Evolutionary conservation across 2,329 filamentous ascomycete genomes (phyloP).

Genomic region (Fusarium cyanostomum): DNA sequence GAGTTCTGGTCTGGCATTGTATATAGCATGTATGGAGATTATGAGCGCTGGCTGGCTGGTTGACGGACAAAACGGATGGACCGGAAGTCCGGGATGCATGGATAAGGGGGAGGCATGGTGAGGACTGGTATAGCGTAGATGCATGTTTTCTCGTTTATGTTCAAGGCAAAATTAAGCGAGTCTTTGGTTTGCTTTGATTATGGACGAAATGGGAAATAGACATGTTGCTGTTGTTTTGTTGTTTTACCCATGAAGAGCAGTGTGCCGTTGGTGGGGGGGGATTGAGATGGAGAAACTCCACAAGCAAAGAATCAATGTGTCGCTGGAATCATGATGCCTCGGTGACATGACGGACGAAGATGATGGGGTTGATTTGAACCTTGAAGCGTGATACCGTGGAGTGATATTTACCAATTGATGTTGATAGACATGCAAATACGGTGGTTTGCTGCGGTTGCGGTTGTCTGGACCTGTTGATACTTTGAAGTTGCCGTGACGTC

Average conservation of each 20-base stretch:
- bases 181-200: constrained; percentile 3
- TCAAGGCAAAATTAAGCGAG: neutral
- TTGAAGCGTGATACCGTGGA: neutral
- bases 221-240: neutral
- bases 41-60: constrained; percentile 8
- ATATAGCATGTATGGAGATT: constrained; percentile 28
- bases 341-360: neutral
- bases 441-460: neutral
- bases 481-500: constrained; percentile 23
- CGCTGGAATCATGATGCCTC: constrained; percentile 23
- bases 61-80: constrained; percentile 18
- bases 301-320: constrained; percentile 11
- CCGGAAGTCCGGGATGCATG: constrained; percentile 5
- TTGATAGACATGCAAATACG: neutral
- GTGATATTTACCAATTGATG: neutral
- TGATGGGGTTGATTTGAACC: neutral
- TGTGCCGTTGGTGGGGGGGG: neutral
- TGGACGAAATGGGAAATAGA: neutral
- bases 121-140: constrained; percentile 8
- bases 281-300: constrained; percentile 6
- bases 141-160: constrained; percentile 2
- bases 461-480: neutral
- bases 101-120: constrained; percentile 12
- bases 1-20: constrained; percentile 32
- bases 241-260: neutral